A percentile compares a stretch with the other conserved stretches of the same genome.
These are phyloP conservation scores for Sphagnum contortum DNA, from an alignment of 225 moss, liverwort and hornwort genomes.

Conservation along the genomic window DNA sequence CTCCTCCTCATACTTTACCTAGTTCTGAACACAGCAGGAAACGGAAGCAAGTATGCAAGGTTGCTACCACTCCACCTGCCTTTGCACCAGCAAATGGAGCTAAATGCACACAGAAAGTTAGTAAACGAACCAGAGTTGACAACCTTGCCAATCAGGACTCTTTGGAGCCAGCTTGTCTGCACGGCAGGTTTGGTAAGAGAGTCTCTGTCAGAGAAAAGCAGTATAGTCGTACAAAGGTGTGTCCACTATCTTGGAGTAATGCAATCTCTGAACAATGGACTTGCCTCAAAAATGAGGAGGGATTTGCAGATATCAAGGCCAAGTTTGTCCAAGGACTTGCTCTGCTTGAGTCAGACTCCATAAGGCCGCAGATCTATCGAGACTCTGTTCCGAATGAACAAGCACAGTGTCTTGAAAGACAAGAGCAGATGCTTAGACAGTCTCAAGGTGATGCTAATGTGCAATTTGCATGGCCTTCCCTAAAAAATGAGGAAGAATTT, in stretches of 20 bases:
- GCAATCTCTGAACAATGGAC: not conserved
- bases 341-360: no score
- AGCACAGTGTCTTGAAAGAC: no score
- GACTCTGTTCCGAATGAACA: no score
- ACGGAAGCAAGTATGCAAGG: conserved; percentile 18
- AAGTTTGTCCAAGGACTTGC: not conserved
- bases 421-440: no score
- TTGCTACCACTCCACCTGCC: not conserved
- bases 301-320: conserved; percentile 1
- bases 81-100: conserved; percentile 1
- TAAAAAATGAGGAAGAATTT: conserved; percentile 22
- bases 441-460: not conserved
- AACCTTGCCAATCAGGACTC: not conserved
- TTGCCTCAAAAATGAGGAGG: conserved; percentile 3
- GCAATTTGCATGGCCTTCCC: conserved; percentile 6
- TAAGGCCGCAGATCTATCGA: no score
- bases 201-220: conserved; percentile 2
- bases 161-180: conserved; percentile 14
- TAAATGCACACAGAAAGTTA: conserved; percentile 17
- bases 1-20: not conserved
- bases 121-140: conserved; percentile 16
- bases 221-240: not conserved
- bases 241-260: conserved; percentile 1
- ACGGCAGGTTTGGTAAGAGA: conserved; percentile 30
- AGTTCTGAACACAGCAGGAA: conserved; percentile 13